phyloP scores from a whole-genome alignment of 495 filamentous ascomycete species.

The Neurospora sp. region DNA sequence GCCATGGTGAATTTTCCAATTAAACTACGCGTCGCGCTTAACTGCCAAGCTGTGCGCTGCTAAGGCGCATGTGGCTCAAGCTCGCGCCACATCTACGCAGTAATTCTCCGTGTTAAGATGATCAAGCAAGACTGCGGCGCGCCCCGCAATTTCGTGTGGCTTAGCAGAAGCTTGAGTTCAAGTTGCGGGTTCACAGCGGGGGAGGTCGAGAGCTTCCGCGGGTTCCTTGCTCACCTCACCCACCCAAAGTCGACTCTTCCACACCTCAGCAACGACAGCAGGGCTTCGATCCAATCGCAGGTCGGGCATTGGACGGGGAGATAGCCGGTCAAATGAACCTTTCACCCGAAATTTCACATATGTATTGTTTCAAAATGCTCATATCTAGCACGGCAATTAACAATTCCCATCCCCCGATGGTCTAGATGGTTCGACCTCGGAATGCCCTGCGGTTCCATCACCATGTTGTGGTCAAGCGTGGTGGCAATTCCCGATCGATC shows the following conservation, averaged over 20 bases:
- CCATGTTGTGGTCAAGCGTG: background rate
- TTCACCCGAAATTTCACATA: too few relatives aligned
- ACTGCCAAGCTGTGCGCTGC: background rate
- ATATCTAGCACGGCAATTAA: background rate
- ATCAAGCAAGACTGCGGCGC: background rate
- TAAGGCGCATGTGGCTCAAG: background rate
- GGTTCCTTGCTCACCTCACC: too few relatives aligned
- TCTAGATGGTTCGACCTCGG: background rate
- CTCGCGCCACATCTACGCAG: background rate
- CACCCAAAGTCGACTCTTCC: too few relatives aligned
- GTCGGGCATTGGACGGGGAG: background rate
- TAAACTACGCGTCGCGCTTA: constrained; percentile 2
- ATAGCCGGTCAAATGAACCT: background rate
- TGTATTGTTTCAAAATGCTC: background rate
- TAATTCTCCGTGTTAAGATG: background rate
- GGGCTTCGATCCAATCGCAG: background rate
- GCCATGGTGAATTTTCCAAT: background rate
- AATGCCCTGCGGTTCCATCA: background rate
- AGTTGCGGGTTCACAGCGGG: background rate
- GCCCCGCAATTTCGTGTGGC: background rate
- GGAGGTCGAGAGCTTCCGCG: too few relatives aligned
- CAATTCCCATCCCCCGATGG: background rate
- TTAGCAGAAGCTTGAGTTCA: background rate
- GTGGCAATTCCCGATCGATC: background rate
- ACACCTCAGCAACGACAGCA: background rate